These are phyloP conservation scores for Zanthoxylum bungeanum DNA, from an alignment of 345 rosid species.

Conservation along the genomic window DNA sequence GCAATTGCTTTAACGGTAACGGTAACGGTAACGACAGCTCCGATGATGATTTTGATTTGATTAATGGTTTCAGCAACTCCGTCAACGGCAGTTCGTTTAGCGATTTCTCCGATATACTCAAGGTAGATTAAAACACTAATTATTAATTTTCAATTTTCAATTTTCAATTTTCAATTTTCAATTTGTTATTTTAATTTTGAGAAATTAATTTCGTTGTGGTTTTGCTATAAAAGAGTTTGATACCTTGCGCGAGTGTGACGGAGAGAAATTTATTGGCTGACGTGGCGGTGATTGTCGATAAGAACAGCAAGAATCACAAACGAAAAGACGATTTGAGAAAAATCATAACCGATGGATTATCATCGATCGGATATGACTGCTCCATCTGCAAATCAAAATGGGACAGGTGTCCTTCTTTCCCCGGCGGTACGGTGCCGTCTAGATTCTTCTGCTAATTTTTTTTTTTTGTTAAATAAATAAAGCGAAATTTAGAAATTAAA, in stretches of 20 bases:
- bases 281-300: constrained; percentile 74
- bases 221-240: constrained; percentile 52
- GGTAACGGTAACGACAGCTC: constrained; percentile 70
- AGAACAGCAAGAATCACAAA: constrained; percentile 64
- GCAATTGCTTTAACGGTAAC: constrained; percentile 94
- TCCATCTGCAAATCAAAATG: constrained; percentile 93
- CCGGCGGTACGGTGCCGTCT: constrained; percentile 52
- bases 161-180: too few relatives aligned
- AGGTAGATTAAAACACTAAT: constrained; percentile 43
- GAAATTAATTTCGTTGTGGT: not conserved
- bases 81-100: constrained; percentile 40
- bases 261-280: constrained; percentile 86
- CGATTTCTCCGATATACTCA: constrained; percentile 57
- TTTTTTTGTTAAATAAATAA: not conserved
- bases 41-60: constrained; percentile 73
- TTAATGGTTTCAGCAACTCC: constrained; percentile 43
- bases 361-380: constrained; percentile 61
- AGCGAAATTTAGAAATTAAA: not conserved
- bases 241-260: constrained; percentile 57
- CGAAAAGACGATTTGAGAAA: constrained; percentile 71
- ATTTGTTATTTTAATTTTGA: not conserved
- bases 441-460: not conserved
- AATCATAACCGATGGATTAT: constrained; percentile 57
- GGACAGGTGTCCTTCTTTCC: constrained; percentile 69
- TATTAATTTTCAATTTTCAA: too few relatives aligned